Base-by-base conservation (phyloP, 805 yeast genomes). In the Scheffersomyces stipitis region DNA sequence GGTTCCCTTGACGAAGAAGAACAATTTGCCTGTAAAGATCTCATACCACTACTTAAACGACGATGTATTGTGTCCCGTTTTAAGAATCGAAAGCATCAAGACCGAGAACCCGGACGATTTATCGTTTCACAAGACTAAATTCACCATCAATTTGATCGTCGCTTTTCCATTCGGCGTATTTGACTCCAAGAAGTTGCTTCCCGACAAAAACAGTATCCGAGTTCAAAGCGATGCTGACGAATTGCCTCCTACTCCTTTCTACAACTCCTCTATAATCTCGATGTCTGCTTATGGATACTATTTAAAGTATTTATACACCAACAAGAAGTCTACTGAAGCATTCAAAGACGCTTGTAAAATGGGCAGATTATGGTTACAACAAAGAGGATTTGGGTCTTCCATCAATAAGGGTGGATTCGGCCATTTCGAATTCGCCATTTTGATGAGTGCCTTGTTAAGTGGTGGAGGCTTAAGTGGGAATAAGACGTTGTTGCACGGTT, bases 361-460 rank as follows among this genome's bases (percentile, higher is more conserved):
- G 35, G 96, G 96, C 3, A 75, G 90, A 44, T 65, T 93, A 37
- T 93, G 99, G 99, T 71, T 93, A 28, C 74, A 78, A 33, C 98
- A 93, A 62, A 75, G 96, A 46, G 96, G 95, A 0, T 78, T 88
- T 40, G 71, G 77, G 8, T 79, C 95, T 0, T 62, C 75, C 12
- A 56, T 83, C 22, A 69, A 76, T 13, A 69, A 75, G 29, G 86
- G 86, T 22, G 98, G 98, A 0, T 91, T 93, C 60, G 98, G 98
- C 9, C 86, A 83, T 49, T 88, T 88, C 58, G 98, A 93, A 64
- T 89, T 89, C 59, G 82, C 89, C 20, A 65, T 83, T 26, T 60
- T 91, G 34, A 78, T 88, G 81, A 82, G 95, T 28, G 84, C 89
- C 1, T 64, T 93, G 36, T 66, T 93, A 29, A 80, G 81, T 43